These are phyloP conservation scores for Neopestalotiopsis sp. DNA, from an alignment of 2,329 filamentous ascomycete species.

Conservation along the genomic window DNA sequence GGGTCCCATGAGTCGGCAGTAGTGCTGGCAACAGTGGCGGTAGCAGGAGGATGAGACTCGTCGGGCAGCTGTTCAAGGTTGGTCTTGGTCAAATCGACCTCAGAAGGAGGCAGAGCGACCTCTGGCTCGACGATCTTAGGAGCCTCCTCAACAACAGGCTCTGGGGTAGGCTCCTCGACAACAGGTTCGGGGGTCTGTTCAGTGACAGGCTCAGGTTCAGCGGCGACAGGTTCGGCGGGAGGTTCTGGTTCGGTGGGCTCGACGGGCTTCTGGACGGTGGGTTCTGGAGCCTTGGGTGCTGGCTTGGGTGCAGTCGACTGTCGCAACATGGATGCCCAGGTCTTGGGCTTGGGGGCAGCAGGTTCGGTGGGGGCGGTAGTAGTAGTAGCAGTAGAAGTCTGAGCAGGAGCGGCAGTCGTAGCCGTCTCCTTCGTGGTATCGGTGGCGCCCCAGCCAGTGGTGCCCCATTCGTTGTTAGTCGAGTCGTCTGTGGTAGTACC, in stretches of 20 bases:
- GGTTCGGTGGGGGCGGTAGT: slow-evolving; percentile 36
- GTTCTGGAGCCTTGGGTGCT: slow-evolving; percentile 53
- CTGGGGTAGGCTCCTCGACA: slow-evolving; percentile 32
- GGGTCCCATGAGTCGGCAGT: slow-evolving; percentile 85
- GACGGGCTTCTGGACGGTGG: slow-evolving; percentile 50
- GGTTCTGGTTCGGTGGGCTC: slow-evolving; percentile 53
- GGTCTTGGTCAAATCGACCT: slow-evolving; percentile 85
- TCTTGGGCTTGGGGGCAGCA: slow-evolving; percentile 55
- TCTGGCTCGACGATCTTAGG: slow-evolving; percentile 54
- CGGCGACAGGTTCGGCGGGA: slow-evolving; percentile 45
- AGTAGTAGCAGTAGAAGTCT: slow-evolving; percentile 45
- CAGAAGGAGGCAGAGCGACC: slow-evolving; percentile 68
- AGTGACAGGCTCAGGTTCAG: slow-evolving; percentile 45
- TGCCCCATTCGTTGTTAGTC: slow-evolving; percentile 49
- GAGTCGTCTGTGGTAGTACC: slow-evolving; percentile 47
- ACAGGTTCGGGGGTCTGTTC: slow-evolving; percentile 41
- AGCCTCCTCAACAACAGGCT: slow-evolving; percentile 36
- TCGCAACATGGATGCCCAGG: slow-evolving; percentile 79
- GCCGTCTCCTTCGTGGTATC: slow-evolving; percentile 34
- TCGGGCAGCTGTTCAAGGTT: slow-evolving; percentile 93
- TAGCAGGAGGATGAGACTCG: slow-evolving; percentile 75
- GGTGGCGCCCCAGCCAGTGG: slow-evolving; percentile 41
- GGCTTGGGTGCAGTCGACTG: slow-evolving; percentile 64
- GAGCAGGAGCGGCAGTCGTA: slow-evolving; percentile 38
- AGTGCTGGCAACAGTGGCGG: slow-evolving; percentile 87